These are phyloP conservation scores for Phytomonas serpens DNA, from an alignment of 208 protist species.

Conservation along the genomic window DNA sequence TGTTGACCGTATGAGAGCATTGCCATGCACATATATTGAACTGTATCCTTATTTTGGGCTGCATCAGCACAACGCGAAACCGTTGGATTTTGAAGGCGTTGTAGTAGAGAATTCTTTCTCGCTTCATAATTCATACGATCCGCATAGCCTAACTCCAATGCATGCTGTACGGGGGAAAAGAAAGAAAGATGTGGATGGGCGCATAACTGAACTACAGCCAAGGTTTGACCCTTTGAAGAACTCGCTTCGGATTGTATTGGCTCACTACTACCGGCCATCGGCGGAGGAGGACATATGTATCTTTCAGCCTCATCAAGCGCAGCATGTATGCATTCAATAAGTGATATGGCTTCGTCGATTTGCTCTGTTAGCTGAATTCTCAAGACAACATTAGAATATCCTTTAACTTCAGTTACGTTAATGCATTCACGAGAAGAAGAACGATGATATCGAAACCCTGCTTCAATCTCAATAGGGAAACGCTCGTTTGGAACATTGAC, in stretches of 20 bases:
- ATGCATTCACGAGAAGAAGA: not conserved
- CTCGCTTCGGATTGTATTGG: not conserved
- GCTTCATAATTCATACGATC: constrained; percentile 28
- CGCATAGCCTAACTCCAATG: constrained; percentile 32
- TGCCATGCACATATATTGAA: constrained; percentile 20
- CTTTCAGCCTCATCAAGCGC: constrained; percentile 7
- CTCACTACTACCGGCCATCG: not conserved
- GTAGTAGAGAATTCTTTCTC: constrained; percentile 29
- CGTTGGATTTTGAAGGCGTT: constrained; percentile 23
- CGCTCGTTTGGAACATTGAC: not conserved
- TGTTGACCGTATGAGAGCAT: constrained; percentile 19
- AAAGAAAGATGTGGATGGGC: constrained; percentile 37
- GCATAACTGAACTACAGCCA: constrained; percentile 5
- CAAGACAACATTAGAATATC: not conserved
- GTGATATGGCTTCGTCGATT: constrained; percentile 1
- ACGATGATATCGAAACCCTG: not conserved
- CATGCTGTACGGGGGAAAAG: constrained; percentile 28
- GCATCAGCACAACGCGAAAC: not conserved
- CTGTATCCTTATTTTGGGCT: constrained; percentile 6
- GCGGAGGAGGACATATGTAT: not conserved
- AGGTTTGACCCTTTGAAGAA: not conserved
- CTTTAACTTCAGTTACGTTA: not conserved
- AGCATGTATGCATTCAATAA: constrained; percentile 3
- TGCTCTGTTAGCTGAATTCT: constrained; percentile 7
- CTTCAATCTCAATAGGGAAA: not conserved